phyloP scores from a whole-genome alignment of 108 stramenopile genomes.

The Nannochloropsis oceanica region DNA sequence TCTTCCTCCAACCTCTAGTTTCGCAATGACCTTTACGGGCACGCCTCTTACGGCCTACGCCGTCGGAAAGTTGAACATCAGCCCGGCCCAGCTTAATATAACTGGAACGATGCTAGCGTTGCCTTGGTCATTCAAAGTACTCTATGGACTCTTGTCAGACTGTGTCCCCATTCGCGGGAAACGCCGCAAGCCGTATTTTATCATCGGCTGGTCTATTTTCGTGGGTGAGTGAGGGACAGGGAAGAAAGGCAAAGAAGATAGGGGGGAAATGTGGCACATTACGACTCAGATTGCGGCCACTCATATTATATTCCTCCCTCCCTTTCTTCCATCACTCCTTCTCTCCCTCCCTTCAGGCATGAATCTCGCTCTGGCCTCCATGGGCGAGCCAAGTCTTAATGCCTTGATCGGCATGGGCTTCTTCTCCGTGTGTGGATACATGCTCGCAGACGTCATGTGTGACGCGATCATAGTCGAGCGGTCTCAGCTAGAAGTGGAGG shows the following conservation, averaged over 20 bases:
- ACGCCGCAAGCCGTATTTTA: conserved; percentile 48
- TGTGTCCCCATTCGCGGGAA: conserved; percentile 45
- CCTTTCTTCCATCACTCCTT: too few species aligned
- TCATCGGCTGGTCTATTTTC: conserved; percentile 43
- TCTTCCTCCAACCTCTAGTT: not conserved
- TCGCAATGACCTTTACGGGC: conserved; percentile 30
- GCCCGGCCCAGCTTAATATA: conserved; percentile 27
- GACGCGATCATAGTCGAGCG: conserved; percentile 53
- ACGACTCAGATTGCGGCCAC: too few species aligned
- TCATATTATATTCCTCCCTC: too few species aligned
- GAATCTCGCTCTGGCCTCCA: not conserved
- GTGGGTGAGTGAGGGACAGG: not conserved
- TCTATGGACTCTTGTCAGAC: conserved; percentile 49
- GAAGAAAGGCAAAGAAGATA: too few species aligned
- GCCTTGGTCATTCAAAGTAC: conserved; percentile 41
- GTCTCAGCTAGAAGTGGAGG: conserved; percentile 41
- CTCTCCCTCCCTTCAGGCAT: not conserved
- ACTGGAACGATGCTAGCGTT: conserved; percentile 26
- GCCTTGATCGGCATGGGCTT: not conserved
- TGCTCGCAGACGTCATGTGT: conserved; percentile 52
- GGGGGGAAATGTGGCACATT: too few species aligned
- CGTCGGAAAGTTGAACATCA: conserved; percentile 24
- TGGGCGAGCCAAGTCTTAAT: not conserved
- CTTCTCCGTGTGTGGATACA: conserved; percentile 31
- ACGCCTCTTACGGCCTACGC: conserved; percentile 35